Evolutionary conservation across 495 filamentous ascomycete species (phyloP).

Genomic region (Tuber indicum): DNA sequence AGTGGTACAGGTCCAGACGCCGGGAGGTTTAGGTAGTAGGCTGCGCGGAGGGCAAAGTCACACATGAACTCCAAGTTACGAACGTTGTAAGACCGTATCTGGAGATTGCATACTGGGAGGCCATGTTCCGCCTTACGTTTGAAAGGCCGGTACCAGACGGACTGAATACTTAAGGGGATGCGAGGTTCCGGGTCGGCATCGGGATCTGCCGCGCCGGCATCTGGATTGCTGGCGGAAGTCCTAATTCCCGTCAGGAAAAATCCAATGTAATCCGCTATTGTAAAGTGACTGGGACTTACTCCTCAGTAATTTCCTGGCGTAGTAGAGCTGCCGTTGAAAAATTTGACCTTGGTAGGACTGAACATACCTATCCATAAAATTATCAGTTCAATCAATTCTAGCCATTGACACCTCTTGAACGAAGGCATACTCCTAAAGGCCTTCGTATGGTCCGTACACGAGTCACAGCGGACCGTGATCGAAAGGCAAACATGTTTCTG

Average conservation of each 20-base stretch:
- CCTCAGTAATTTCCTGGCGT: conserved; percentile 11
- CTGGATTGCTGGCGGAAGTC: not conserved
- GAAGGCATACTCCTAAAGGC: conserved; percentile 15
- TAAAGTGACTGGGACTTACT: conserved; percentile 5
- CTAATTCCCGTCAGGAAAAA: not conserved
- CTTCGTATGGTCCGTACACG: not conserved
- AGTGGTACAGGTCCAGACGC: conserved; percentile 84
- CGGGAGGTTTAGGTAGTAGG: conserved; percentile 85
- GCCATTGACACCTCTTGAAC: not conserved
- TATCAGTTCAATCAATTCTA: not conserved
- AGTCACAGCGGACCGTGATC: conserved; percentile 26
- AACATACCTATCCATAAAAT: conserved; percentile 1
- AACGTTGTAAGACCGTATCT: conserved; percentile 83
- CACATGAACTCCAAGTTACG: conserved; percentile 90
- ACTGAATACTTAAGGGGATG: conserved; percentile 53
- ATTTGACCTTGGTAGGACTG: conserved; percentile 12
- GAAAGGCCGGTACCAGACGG: conserved; percentile 76
- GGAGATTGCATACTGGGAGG: conserved; percentile 79
- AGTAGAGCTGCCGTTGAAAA: conserved; percentile 24
- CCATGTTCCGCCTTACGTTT: conserved; percentile 66
- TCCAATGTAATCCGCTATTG: not conserved
- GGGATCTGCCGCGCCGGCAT: not conserved
- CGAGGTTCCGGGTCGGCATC: conserved; percentile 17
- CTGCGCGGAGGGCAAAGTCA: conserved; percentile 90
- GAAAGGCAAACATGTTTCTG: conserved; percentile 28